Conservation (phyloP, 2,329 filamentous ascomycete genomes). For the Clarireedia monteithiana region DNA sequence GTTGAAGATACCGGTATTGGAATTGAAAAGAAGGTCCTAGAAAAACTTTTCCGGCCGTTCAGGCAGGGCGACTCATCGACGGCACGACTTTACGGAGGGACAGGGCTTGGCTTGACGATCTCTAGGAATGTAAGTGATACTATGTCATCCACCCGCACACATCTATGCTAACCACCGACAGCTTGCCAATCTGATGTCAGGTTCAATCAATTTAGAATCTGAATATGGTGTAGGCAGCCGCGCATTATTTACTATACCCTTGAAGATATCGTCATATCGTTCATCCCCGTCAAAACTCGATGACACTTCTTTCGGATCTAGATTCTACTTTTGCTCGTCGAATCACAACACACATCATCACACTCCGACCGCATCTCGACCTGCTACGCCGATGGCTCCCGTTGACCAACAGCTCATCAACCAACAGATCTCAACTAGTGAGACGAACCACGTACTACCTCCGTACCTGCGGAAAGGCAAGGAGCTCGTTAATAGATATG, state of each 20-base stretch:
- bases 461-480: background rate
- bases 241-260: constrained; percentile 19
- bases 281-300: background rate
- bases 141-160: background rate
- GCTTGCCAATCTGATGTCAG: constrained; percentile 22
- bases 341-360: background rate
- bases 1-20: constrained; percentile 72
- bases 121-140: constrained; percentile 33
- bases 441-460: constrained; percentile 3
- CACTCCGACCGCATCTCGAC: background rate
- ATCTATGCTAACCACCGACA: background rate
- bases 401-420: constrained; percentile 6
- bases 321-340: too few relatives aligned
- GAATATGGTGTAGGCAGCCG: constrained; percentile 14
- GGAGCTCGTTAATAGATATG: too few relatives aligned
- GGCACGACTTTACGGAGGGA: constrained; percentile 72
- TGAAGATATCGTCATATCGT: constrained; percentile 14
- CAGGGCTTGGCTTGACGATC: constrained; percentile 71
- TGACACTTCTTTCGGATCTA: background rate
- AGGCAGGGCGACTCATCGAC: constrained; percentile 70
- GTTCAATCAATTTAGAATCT: constrained; percentile 17
- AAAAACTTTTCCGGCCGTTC: constrained; percentile 70
- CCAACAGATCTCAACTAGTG: constrained; percentile 11
- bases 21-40: constrained; percentile 61
- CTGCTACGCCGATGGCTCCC: background rate